Percentiles rank a stretch among this genome's conserved stretches.
These are phyloP conservation scores for Hygrophorus russula DNA, from an alignment of 768 basidiomycete species.

Conservation along the genomic window DNA sequence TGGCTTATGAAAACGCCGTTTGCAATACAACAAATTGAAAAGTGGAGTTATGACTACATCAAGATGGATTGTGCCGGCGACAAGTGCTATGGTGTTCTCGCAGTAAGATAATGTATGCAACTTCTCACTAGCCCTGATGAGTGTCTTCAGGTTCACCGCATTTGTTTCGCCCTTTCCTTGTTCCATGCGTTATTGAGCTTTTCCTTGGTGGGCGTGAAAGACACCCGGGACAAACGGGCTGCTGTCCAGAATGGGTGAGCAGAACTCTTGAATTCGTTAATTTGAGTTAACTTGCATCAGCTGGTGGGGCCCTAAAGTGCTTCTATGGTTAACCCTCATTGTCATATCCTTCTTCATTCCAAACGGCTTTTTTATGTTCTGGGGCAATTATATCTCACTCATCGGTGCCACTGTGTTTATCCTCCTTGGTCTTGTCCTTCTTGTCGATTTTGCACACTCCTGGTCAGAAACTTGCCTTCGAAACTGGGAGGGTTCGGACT, in stretches of 20 bases:
- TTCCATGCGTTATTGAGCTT: conserved; percentile 79
- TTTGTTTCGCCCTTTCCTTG: conserved; percentile 88
- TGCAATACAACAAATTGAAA: conserved; percentile 78
- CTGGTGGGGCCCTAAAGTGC: conserved; percentile 98
- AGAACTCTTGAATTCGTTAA: conserved; percentile 1
- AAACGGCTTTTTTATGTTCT: conserved; percentile 96
- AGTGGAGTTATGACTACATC: conserved; percentile 93
- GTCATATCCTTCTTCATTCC: conserved; percentile 88
- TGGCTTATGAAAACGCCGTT: conserved; percentile 94
- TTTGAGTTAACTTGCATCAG: conserved; percentile 24
- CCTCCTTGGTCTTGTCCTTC: conserved; percentile 89
- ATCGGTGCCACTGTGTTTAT: conserved; percentile 94
- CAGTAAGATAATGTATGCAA: conserved; percentile 38
- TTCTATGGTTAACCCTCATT: conserved; percentile 79
- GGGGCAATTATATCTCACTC: conserved; percentile 88
- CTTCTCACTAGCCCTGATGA: background rate
- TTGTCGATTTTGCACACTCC: conserved; percentile 97
- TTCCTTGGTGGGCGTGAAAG: conserved; percentile 74
- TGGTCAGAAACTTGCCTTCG: conserved; percentile 97
- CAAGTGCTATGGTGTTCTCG: conserved; percentile 93
- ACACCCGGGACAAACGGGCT: conserved; percentile 87
- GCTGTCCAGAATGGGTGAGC: conserved; percentile 92
- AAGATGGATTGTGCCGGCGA: conserved; percentile 94
- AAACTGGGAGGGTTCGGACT: conserved; percentile 80
- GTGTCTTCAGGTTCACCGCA: conserved; percentile 67